phyloP scores from a whole-genome alignment of 2,329 filamentous ascomycete species.

The Xylariaceae sp. region DNA sequence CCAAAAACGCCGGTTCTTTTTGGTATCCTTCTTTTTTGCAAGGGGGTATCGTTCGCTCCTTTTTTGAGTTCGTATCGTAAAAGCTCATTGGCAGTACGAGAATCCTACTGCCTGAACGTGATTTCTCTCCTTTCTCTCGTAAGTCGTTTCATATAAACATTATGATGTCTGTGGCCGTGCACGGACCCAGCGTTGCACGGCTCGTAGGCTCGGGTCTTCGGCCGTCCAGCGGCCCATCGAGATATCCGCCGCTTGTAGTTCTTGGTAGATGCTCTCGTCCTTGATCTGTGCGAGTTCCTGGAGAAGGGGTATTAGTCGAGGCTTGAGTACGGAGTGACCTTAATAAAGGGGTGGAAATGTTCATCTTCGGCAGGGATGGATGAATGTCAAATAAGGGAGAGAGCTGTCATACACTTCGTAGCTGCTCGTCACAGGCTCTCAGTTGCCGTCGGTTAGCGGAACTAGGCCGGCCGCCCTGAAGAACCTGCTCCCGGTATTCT shows the following conservation, averaged over 20 bases:
- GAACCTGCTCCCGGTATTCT: conserved; percentile 45
- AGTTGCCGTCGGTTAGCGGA: conserved; percentile 45
- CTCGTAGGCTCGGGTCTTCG: conserved; percentile 55
- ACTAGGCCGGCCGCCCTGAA: conserved; percentile 47
- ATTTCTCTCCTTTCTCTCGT: conserved; percentile 3
- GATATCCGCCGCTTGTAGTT: conserved; percentile 49
- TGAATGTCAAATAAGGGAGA: conserved; percentile 1
- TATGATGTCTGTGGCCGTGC: conserved; percentile 32
- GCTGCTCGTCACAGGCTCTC: conserved; percentile 49
- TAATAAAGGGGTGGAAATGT: background rate
- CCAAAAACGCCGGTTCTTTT: too few relatives aligned
- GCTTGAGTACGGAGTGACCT: background rate
- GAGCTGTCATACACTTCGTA: conserved; percentile 45
- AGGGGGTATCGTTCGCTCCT: conserved; percentile 2
- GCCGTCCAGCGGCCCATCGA: conserved; percentile 55
- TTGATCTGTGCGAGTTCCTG: conserved; percentile 54
- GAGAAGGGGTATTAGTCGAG: background rate
- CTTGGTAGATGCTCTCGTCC: conserved; percentile 53
- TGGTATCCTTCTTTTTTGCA: background rate
- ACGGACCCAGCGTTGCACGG: conserved; percentile 55
- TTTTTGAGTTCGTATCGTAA: conserved; percentile 1
- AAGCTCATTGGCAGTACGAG: too few relatives aligned
- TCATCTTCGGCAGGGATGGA: background rate
- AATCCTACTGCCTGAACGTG: too few relatives aligned
- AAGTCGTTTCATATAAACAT: conserved; percentile 2